Percentiles rank a stretch among this genome's conserved stretches.
Conservation (phyloP, 768 basidiomycete genomes). For the Russula abietina region DNA sequence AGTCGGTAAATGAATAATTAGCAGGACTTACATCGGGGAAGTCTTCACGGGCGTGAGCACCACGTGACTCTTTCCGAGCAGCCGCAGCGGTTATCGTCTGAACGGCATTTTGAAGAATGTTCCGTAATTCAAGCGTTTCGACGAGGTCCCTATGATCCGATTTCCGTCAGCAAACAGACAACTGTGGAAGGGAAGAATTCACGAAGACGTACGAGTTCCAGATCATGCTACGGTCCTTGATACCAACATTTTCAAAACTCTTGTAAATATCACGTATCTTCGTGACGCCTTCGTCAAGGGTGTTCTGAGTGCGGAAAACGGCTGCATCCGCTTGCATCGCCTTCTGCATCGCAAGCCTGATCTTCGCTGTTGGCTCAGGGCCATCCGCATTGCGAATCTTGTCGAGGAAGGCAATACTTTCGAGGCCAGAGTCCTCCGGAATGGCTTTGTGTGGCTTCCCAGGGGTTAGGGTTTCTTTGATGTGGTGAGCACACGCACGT, state of each 20-base stretch:
- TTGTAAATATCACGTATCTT: constrained; percentile 84
- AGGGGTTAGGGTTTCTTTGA: constrained; percentile 82
- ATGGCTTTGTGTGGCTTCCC: constrained; percentile 89
- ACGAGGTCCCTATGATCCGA: constrained; percentile 68
- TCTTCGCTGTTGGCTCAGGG: constrained; percentile 78
- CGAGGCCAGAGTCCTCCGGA: constrained; percentile 76
- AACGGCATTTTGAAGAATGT: constrained; percentile 89
- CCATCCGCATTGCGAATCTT: constrained; percentile 80
- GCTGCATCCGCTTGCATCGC: constrained; percentile 98
- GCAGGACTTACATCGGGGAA: constrained; percentile 69
- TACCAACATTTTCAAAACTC: constrained; percentile 84
- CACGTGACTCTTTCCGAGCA: constrained; percentile 94
- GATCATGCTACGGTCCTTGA: constrained; percentile 98
- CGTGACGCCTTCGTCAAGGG: constrained; percentile 86
- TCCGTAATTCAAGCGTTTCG: constrained; percentile 95
- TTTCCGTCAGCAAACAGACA: background rate
- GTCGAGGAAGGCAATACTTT: constrained; percentile 84
- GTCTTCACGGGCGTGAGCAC: constrained; percentile 98
- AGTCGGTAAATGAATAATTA: background rate
- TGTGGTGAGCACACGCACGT: constrained; percentile 98
- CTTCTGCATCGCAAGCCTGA: constrained; percentile 96
- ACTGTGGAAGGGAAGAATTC: background rate
- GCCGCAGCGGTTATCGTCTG: constrained; percentile 93
- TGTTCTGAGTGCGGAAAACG: constrained; percentile 91
- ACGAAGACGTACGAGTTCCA: constrained; percentile 85